Conservation (phyloP, 1,284 basidiomycete species). For the Rhodofomes roseus region DNA sequence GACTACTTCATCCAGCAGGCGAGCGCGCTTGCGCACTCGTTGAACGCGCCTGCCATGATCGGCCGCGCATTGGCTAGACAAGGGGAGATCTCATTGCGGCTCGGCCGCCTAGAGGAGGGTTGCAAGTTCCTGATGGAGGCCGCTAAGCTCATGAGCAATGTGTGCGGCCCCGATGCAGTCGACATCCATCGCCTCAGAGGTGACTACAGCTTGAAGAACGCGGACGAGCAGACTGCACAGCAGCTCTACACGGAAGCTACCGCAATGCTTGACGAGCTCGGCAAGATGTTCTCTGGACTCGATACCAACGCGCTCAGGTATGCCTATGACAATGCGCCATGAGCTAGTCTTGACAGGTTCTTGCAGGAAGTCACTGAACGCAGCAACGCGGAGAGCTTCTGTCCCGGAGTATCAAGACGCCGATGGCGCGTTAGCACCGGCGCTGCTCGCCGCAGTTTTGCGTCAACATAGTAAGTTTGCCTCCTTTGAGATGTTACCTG, state of each 20-base stretch:
- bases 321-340: conserved; percentile 14
- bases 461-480: conserved; percentile 65
- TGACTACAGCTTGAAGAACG: conserved; percentile 49
- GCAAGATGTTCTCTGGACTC: conserved; percentile 48
- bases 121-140: conserved; percentile 51
- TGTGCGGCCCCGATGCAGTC: conserved; percentile 53
- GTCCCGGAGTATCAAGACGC: conserved; percentile 19
- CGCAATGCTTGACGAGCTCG: conserved; percentile 54
- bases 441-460: conserved; percentile 63
- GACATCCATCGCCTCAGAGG: conserved; percentile 63
- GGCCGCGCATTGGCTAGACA: conserved; percentile 62
- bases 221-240: conserved; percentile 44
- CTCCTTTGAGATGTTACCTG: conserved; percentile 3
- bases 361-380: conserved; percentile 40
- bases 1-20: conserved; percentile 81
- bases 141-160: conserved; percentile 38
- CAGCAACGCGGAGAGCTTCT: conserved; percentile 26
- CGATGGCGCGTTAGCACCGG: conserved; percentile 62
- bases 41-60: conserved; percentile 62
- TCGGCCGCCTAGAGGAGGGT: conserved; percentile 55
- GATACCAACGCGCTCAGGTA: conserved; percentile 43
- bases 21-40: conserved; percentile 58
- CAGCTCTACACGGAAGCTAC: conserved; percentile 52
- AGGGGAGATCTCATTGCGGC: conserved; percentile 65
- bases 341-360: conserved; percentile 25